phyloP scores from a whole-genome alignment of 2,329 filamentous ascomycete species.

The Thelonectria rubi region DNA sequence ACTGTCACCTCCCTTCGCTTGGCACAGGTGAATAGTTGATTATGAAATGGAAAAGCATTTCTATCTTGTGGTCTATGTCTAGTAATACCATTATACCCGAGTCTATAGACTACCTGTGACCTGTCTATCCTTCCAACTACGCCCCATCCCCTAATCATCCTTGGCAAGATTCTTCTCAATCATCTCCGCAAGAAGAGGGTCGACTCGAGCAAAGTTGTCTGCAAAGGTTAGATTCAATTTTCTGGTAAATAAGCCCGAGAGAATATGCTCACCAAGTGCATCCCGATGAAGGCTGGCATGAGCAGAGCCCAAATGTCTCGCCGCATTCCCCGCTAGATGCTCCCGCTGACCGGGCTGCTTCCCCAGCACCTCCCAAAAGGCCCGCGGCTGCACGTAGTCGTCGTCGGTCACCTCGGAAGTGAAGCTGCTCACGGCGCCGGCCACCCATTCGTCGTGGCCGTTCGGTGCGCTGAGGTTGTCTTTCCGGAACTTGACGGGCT shows the following conservation, averaged over 20 bases:
- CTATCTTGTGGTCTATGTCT: no score
- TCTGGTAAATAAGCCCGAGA: background rate
- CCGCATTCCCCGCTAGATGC: conserved; percentile 7
- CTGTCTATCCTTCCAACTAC: no score
- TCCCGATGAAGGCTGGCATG: background rate
- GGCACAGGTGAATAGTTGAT: no score
- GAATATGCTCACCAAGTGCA: conserved; percentile 8
- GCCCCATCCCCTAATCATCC: background rate
- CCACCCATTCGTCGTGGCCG: conserved; percentile 58
- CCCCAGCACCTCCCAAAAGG: conserved; percentile 13
- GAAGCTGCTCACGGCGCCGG: conserved; percentile 62
- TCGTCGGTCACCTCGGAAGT: conserved; percentile 34
- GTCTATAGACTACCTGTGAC: background rate
- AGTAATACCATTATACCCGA: no score
- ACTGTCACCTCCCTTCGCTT: no score
- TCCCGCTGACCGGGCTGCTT: conserved; percentile 13
- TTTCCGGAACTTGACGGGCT: conserved; percentile 45
- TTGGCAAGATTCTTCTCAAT: background rate
- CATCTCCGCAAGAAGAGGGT: conserved; percentile 3
- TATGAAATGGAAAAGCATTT: no score
- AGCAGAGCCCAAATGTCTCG: conserved; percentile 7
- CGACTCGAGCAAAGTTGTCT: conserved; percentile 9
- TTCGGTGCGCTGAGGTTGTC: conserved; percentile 30
- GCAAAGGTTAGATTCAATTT: no score
- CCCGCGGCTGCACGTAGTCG: conserved; percentile 18